Base-by-base conservation (phyloP, 1,139 yeast species). In the Williopsis jadinii region DNA sequence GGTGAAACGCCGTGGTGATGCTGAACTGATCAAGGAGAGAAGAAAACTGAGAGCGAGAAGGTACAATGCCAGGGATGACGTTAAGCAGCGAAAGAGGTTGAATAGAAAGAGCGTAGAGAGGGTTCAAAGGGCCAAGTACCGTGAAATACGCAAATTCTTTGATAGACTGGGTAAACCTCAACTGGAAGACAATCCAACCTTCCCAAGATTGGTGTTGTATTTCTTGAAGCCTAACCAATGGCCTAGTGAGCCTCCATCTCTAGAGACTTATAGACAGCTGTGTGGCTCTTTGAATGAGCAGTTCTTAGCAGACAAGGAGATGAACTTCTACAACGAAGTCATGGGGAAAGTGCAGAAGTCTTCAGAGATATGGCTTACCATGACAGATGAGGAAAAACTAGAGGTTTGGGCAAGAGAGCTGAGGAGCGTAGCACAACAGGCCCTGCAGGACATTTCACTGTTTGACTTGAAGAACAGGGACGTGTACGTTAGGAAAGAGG, bases 221-320 rank as follows among this genome's bases (percentile, higher is more conserved):
- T 70, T 71, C 47, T 49, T 72, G 5, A 67, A 72, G 2, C 67
- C 75, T 2, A 42, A 56, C 11, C 59, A 58, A 30, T 72, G 77
- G 77, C 73, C 77, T 0, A 68, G 66, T 39, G 75, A 70, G 40
- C 73, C 73, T 2, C 76, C 76, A 11, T 67, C 72, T 1, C 51
- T 58, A 34, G 70, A 68, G 46, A 69, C 74, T 0, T 65, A 60
- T 41, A 56, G 62, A 39, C 51, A 53, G 32, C 47, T 64, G 12
- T 56, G 60, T 41, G 46, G 46, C 1, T 52, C 53, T 11, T 39
- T 62, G 12, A 58, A 53, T 33, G 49, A 54, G 13, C 45, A 47
- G 37, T 50, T 51, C 36, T 30, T 44, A 5, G 40, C 47, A 4
- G 14, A 27, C 8, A 42, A 43, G 8, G 43, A 47, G 14, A 41